Evolutionary conservation across 108 stramenopile genomes (phyloP), one percentile per base, ranked within the genome.

Genomic region (Cyclotella sp.): DNA sequence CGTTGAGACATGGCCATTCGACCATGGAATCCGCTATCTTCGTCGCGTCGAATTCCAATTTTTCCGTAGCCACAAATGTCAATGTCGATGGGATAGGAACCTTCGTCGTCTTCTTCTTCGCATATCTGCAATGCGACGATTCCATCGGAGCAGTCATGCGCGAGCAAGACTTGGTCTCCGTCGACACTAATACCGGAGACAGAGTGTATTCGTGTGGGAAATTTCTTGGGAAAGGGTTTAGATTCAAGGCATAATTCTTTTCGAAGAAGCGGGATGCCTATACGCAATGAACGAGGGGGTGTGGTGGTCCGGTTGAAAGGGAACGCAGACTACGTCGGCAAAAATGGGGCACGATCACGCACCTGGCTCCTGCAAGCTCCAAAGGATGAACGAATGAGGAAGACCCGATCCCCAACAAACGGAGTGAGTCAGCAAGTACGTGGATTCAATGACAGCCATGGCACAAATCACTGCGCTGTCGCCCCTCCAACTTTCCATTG

Each of bases 21-120:
- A 22, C 84, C 84, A 22, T 84, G 84, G 57, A 71, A 80, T 30
- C 63, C 72, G 8, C 49, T 70, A 26, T 58, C 73, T 29, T 81
- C 79, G 24, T 41, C 68, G 24, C 71, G 61, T 41, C 51, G 53
- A 4, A 18, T 65, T 15, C 62, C 70, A 22, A 84, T 57, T n/a
- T 55, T 66, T 55, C 27, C 79, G 41, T 76, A 76, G 16, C 84
- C 68, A 62, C 47, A 19, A 44, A 77, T 57, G 28, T 55, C 43
- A 26, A 76, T 46, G 30, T 40, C 16, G 26, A 68, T 60, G n/a
- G 39, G 42, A 62, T 39, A 51, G 8, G 3, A 19, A 51, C 49
- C 49, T 51, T 8, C 61, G 15, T 46, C 75, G 13, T 34, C 68
- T 46, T 71, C 75, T 19, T 82, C 75, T 28, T 81, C 58, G 16